Evolutionary conservation across 352 stramenopile genomes (phyloP).

Genomic region (Pythium apleroticum): DNA sequence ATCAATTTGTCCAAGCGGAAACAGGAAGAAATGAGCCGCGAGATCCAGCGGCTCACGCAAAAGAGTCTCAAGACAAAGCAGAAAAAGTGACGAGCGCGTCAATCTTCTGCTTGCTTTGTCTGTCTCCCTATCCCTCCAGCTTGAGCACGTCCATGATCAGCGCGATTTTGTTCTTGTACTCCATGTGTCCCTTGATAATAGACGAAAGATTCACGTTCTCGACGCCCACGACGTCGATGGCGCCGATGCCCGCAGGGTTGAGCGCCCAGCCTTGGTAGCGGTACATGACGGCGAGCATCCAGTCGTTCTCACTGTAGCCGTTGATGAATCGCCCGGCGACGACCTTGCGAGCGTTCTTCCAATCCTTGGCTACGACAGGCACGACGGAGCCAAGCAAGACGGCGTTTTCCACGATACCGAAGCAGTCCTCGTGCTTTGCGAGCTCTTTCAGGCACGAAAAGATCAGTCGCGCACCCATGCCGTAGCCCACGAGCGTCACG

Average conservation of each 20-base stretch:
- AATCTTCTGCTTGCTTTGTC: not conserved
- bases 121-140: conserved; percentile 62
- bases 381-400: conserved; percentile 86
- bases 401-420: conserved; percentile 86
- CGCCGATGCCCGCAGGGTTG: conserved; percentile 70
- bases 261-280: conserved; percentile 82
- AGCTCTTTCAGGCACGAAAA: conserved; percentile 90
- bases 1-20: conserved; percentile 62
- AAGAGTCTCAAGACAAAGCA: conserved; percentile 43
- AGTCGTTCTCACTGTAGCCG: conserved; percentile 89
- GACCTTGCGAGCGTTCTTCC: conserved; percentile 62
- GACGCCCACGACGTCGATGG: conserved; percentile 62
- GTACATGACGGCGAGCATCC: conserved; percentile 92
- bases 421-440: conserved; percentile 58
- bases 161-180: conserved; percentile 90
- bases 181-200: conserved; percentile 78
- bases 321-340: conserved; percentile 90
- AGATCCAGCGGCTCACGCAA: conserved; percentile 64
- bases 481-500: conserved; percentile 89
- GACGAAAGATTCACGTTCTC: conserved; percentile 85
- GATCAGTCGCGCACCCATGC: conserved; percentile 88
- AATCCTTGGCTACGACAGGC: conserved; percentile 54
- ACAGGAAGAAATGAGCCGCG: conserved; percentile 61
- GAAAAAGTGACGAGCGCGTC: conserved; percentile 2
- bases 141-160: conserved; percentile 76